Evolutionary conservation across 1,284 basidiomycete species (phyloP).

Genomic region (Puccinia triticina): DNA sequence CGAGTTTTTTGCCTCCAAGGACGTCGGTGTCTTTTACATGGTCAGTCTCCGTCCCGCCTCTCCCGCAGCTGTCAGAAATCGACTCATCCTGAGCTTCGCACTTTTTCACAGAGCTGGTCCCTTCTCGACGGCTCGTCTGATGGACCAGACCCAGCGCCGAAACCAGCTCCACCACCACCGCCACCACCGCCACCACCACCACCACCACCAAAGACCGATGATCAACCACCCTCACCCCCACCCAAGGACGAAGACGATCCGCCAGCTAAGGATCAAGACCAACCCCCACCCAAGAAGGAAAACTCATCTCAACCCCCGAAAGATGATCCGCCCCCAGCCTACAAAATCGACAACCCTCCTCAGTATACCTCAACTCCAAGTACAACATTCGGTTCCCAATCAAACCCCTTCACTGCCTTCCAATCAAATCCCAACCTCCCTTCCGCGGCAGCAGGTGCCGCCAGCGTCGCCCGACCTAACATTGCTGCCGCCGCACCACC

Average conservation of each 20-base stretch:
- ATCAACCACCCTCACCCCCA: not conserved
- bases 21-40: conserved; percentile 42
- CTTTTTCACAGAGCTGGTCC: not conserved
- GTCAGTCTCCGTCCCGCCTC: not conserved
- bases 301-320: not conserved
- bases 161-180: conserved; percentile 1
- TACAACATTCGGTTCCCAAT: not conserved
- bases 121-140: not conserved
- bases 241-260: not conserved
- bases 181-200: not conserved
- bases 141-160: not conserved
- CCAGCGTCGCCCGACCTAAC: no score
- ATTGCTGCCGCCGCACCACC: not conserved
- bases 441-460: no score
- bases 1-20: conserved; percentile 30
- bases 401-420: not conserved
- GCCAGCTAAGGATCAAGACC: no score
- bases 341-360: not conserved
- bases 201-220: not conserved
- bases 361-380: not conserved
- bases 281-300: not conserved
- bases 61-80: not conserved
- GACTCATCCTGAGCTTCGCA: not conserved
- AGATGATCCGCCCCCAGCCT: not conserved
- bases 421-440: no score